Evolutionary conservation across 2,329 filamentous ascomycete genomes (phyloP).

Genomic region (Pyrenophora graminea): DNA sequence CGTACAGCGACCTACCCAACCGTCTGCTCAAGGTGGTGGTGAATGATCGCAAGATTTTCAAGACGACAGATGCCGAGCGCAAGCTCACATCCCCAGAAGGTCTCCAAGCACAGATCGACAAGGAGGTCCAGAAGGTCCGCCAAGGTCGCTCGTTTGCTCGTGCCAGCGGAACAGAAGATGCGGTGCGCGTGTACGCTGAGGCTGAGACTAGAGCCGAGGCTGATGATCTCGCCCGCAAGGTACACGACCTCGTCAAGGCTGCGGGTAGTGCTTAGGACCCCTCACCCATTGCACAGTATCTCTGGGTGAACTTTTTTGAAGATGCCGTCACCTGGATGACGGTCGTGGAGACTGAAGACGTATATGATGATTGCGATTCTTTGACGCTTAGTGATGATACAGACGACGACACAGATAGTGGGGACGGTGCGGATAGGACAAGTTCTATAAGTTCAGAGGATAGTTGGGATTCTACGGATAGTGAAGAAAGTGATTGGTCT

Average conservation of each 20-base stretch:
- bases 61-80: conserved; percentile 89
- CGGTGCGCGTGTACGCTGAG: conserved; percentile 93
- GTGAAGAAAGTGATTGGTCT: not conserved
- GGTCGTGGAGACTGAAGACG: not conserved
- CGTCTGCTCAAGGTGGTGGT: conserved; percentile 93
- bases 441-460: not conserved
- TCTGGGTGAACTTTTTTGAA: not conserved
- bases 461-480: not conserved
- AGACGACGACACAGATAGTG: not conserved
- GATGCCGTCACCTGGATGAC: too few relatives aligned
- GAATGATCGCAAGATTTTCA: conserved; percentile 82
- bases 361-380: too few relatives aligned
- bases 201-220: conserved; percentile 87
- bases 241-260: conserved; percentile 71
- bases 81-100: conserved; percentile 78
- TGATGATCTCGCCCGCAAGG: conserved; percentile 84
- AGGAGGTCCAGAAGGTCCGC: conserved; percentile 85
- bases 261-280: conserved; percentile 31
- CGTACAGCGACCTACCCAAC: conserved; percentile 93
- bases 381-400: too few relatives aligned
- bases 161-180: conserved; percentile 93
- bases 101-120: conserved; percentile 84
- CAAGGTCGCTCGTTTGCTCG: conserved; percentile 88
- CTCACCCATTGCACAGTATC: not conserved
- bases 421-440: too few relatives aligned